Conservation (phyloP, 495 filamentous ascomycete species). For the Penicillium longicatenatum region DNA sequence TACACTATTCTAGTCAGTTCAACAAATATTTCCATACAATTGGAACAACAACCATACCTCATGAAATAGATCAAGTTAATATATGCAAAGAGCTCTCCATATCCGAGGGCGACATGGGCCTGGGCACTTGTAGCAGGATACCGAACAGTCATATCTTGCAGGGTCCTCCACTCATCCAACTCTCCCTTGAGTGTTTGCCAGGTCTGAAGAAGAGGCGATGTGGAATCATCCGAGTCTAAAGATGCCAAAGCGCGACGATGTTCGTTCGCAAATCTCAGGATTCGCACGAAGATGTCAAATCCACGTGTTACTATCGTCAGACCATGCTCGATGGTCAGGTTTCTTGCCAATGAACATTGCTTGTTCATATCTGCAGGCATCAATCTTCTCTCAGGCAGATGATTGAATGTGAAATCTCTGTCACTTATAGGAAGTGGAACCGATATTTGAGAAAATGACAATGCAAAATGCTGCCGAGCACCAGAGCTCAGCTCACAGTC, state of each 20-base stretch:
- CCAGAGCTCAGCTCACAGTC: conserved; percentile 49
- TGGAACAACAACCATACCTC: conserved; percentile 29
- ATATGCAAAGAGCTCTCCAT: conserved; percentile 47
- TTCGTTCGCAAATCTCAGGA: conserved; percentile 48
- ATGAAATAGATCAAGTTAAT: conserved; percentile 49
- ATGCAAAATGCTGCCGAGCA: conserved; percentile 46
- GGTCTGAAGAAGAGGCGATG: conserved; percentile 24
- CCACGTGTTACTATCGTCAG: conserved; percentile 44
- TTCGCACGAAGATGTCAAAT: conserved; percentile 48
- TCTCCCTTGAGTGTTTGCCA: conserved; percentile 41
- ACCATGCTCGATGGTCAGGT: conserved; percentile 41
- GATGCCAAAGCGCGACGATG: conserved; percentile 36
- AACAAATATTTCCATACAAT: background rate
- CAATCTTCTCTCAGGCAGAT: conserved; percentile 26
- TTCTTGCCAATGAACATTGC: conserved; percentile 17
- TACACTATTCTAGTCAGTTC: conserved; percentile 24
- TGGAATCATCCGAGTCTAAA: conserved; percentile 16
- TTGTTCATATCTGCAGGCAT: conserved; percentile 42
- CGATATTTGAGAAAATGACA: conserved; percentile 46
- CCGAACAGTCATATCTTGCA: conserved; percentile 43
- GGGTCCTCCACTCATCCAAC: conserved; percentile 44
- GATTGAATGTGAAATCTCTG: conserved; percentile 43
- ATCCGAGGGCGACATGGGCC: conserved; percentile 45
- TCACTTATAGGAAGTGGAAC: conserved; percentile 47
- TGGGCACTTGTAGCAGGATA: conserved; percentile 43